Conservation (phyloP, 2,329 filamentous ascomycete genomes). For the Scedosporium boydii region DNA sequence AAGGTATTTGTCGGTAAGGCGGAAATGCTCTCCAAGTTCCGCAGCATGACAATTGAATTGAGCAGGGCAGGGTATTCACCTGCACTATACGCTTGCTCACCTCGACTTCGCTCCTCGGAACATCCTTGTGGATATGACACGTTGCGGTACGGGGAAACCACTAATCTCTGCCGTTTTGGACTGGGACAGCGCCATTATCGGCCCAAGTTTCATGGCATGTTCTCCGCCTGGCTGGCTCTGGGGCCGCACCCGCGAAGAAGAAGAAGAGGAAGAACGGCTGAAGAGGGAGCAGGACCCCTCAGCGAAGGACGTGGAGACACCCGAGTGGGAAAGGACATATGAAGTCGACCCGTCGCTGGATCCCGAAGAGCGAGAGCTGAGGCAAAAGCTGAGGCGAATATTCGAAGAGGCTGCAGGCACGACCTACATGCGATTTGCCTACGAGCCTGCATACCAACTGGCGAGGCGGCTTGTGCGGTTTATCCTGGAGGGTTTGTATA, state of each 20-base stretch:
- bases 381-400: neutral
- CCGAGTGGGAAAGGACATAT: neutral
- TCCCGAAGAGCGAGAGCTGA: neutral
- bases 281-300: too few relatives aligned
- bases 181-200: neutral
- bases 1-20: neutral
- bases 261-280: neutral
- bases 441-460: neutral
- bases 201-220: neutral
- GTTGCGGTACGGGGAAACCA: neutral
- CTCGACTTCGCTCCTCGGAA: neutral
- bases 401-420: neutral
- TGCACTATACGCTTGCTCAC: neutral
- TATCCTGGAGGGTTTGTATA: neutral
- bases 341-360: neutral
- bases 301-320: neutral
- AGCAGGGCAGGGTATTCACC: neutral
- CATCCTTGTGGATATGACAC: neutral
- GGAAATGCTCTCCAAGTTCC: neutral
- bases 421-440: neutral
- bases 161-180: neutral
- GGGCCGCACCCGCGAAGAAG: neutral
- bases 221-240: neutral
- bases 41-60: neutral
- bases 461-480: neutral